Evolutionary conservation across 1,284 basidiomycete genomes (phyloP), one percentile per base, ranked within the genome.

Genomic region (Tilletia horrida): DNA sequence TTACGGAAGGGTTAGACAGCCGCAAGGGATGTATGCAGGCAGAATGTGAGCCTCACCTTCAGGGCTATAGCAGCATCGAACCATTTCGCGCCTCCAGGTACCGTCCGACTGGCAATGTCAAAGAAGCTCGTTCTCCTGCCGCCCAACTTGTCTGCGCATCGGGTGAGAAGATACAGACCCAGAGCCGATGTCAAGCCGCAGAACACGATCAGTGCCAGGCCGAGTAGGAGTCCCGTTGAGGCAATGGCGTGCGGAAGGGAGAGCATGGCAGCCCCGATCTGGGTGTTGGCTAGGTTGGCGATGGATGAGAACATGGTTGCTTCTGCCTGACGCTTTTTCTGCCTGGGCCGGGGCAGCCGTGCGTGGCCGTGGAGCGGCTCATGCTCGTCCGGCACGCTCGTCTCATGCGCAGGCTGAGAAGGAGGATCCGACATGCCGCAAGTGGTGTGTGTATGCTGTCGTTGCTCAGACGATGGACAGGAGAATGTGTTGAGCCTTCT

Each of bases 31-130:
- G 1, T 45, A 2, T 45, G 13, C n/a, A n/a, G 13, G 43, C 43
- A 1, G 43, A 11, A 45, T 23, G 14, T 1, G 62, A 7, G 14
- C 9, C 71, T 50, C 31, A 73, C 69, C 63, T 81, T 81, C 82
- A 91, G 89, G 1, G 93, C 94, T 76, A 99, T 97, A 7, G 95
- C 94, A 2, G 89, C 87, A 83, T 98, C 92, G 76, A 95, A 93
- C 81, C 91, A 90, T 65, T 91, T 85, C 0, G 90, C 90, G 0
- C 90, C 90, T 44, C 85, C 86, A 21, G 92, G 92, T 77, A 78
- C 62, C 14, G 74, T 71, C 52, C 71, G 67, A 18, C 66, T 69
- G 2, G 78, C 75, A 21, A 81, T 70, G 27, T 75, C 75, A 59
- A 76, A 73, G 65, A 80, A 73, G 59, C 69, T 71, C 44, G 67